Evolutionary conservation across 495 filamentous ascomycete species (phyloP), one percentile per base, ranked within the genome.

Genomic region (Penicillium maclennaniae): DNA sequence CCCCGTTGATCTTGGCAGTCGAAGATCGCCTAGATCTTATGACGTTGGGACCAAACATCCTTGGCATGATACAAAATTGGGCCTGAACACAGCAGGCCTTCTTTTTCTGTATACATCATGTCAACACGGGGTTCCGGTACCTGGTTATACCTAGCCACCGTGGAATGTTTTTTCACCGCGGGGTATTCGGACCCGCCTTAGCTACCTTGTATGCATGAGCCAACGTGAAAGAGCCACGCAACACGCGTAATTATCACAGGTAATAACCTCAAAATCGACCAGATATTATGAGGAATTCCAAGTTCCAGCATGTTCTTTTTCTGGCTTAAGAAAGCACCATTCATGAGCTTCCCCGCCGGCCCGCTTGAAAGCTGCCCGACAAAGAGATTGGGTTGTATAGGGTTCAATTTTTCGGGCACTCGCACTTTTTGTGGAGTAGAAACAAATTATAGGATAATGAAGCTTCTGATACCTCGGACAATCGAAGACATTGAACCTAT

Each of bases 1-100:
- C 44, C 37, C 31, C 27, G 20, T 21, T 21, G 40, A 43, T 38
- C 55, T 58, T 58, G 55, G 50, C 55, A 40, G n/a, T 8, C 42
- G 26, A 34, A 42, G 54, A 56, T 51, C 48, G 41, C 41, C 6
- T n/a, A 9, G n/a, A 16, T 40, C 16, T 10, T 31, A 53, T 58
- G 55, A 49, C 55, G 49, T 52, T 14, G 8, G 31, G 31, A 31
- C 27, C 27, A 12, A 34, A 34, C 31, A 34, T 34, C 31, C 39
- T 42, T 42, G 39, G 15, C 38, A 7, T 20, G 39, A 42, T 19
- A 19, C 2, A 42, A 10, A 20, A 15, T 34, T 12, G 31, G 31
- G 31, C 31, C 31, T 12, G 10, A 34, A 12, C 14, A 12, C 15
- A 14, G 14, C 7, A 14, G 14, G 3, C 14, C 10, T 14, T 34